These are phyloP conservation scores for Debaryomyces prosopidis DNA, from an alignment of 805 yeast genomes.

Conservation along the genomic window DNA sequence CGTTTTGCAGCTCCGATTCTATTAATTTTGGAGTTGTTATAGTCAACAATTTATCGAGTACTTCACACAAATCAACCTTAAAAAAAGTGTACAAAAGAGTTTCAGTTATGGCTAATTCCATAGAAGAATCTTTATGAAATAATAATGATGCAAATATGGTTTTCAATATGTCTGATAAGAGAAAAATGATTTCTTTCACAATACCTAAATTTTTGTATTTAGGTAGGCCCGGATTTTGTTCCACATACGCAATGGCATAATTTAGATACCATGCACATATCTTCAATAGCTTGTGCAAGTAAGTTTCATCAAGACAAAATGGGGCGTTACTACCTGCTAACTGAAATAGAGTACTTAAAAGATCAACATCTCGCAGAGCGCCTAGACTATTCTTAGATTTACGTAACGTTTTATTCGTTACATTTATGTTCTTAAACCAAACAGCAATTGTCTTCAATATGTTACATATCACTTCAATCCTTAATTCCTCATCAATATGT, in stretches of 20 bases:
- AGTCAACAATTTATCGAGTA: constrained; percentile 17
- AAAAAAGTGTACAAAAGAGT: constrained; percentile 23
- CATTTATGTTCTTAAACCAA: constrained; percentile 19
- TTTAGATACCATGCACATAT: constrained; percentile 17
- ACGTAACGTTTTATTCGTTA: constrained; percentile 1
- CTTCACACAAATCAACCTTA: constrained; percentile 20
- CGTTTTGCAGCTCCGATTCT: constrained; percentile 1
- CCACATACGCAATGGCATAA: constrained; percentile 13
- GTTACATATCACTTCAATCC: constrained; percentile 22
- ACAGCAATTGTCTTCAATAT: constrained; percentile 21
- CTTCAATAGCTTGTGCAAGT: constrained; percentile 11
- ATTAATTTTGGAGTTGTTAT: constrained; percentile 10
- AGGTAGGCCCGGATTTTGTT: constrained; percentile 6
- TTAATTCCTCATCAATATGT: constrained; percentile 20
- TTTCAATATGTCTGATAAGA: constrained; percentile 25
- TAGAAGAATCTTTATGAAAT: constrained; percentile 12
- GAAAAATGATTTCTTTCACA: constrained; percentile 25
- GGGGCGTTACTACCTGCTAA: constrained; percentile 14
- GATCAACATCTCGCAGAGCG: constrained; percentile 1
- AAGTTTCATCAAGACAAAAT: constrained; percentile 7
- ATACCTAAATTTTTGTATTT: constrained; percentile 14
- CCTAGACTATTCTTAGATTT: constrained; percentile 4
- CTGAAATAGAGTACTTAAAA: constrained; percentile 17
- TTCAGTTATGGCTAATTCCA: constrained; percentile 18
- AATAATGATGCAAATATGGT: constrained; percentile 17